These are phyloP conservation scores for Rhodotorula diobovata DNA, from an alignment of 768 basidiomycete species.

Conservation along the genomic window DNA sequence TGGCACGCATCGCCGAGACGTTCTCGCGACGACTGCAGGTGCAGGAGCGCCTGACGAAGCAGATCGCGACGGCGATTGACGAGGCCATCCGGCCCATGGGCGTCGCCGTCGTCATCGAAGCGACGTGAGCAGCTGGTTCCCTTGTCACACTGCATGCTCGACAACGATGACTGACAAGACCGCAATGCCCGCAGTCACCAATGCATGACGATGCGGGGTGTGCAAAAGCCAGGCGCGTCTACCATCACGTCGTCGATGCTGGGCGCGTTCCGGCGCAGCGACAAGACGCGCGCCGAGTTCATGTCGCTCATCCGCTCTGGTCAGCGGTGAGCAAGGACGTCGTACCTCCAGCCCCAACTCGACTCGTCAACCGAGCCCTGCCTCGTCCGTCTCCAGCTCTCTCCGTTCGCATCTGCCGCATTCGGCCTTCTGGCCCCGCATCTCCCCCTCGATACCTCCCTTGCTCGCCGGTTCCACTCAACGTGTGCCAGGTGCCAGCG, in stretches of 20 bases:
- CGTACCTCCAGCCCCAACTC: neutral
- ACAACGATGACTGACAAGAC: neutral
- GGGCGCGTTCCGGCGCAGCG: constrained; percentile 95
- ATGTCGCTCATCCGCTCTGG: constrained; percentile 62
- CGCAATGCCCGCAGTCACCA: constrained; percentile 68
- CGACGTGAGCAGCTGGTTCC: constrained; percentile 62
- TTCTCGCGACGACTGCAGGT: constrained; percentile 94
- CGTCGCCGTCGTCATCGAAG: constrained; percentile 99
- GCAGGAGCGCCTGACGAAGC: constrained; percentile 94
- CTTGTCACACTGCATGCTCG: constrained; percentile 14
- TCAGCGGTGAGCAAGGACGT: constrained; percentile 1
- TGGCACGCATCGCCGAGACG: constrained; percentile 94
- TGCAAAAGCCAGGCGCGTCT: constrained; percentile 93
- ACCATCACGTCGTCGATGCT: constrained; percentile 98
- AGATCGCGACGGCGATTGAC: constrained; percentile 95
- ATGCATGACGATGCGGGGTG: constrained; percentile 99
- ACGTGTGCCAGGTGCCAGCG: neutral
- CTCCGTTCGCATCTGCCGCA: neutral
- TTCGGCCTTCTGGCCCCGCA: neutral
- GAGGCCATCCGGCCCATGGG: constrained; percentile 97
- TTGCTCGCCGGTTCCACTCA: neutral
- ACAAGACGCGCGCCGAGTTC: constrained; percentile 97
- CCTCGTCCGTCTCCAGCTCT: neutral
- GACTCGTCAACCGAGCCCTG: neutral
- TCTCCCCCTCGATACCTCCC: neutral